Evolutionary conservation across 371 early-diverging fungal species (phyloP), one percentile per base, ranked within the genome.

Genomic region (Mortierella sp.): DNA sequence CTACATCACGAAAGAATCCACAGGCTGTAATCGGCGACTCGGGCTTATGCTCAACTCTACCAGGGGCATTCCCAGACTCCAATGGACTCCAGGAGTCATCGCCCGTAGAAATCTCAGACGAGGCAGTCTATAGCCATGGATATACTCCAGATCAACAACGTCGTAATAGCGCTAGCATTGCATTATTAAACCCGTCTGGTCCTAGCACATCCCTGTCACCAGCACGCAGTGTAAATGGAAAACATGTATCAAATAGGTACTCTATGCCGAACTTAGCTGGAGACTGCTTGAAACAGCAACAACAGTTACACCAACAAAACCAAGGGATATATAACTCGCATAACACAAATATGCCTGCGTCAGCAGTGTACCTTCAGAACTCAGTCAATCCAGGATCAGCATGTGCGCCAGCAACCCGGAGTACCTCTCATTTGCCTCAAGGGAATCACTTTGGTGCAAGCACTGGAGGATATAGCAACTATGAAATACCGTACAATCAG

Each of bases 221-320:
- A 15, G 31, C 63, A 17, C 58, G 65, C 23, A n/a, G 23, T 17
- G 31, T 5, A 22, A 47, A 12, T 15, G 32, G 54, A 28, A 51
- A 42, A 34, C 63, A 70, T 13, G n/a, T 74, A 2, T 37, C 42
- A 0, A 80, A 80, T 64, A 70, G 80, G 13, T 61, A 29, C 35
- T 80, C 80, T 1, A 80, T 80, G 75, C 80, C 80, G 17, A 74
- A 75, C 57, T 51, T 80, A 23, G 51, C 57, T 10, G 59, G 53
- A 3, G 69, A 66, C 19, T 29, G 31, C 26, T 2, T 15, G 9
- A 45, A 54, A 12, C 47, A 45, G 28, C 59, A 75, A 32, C 66
- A 22, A 29, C 70, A 55, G 28, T 34, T 29, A 15, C 34, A 60
- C 5, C 47, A 19, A 42, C 64, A 26, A 37, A n/a, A 5, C 12